A percentile compares a stretch with the other conserved stretches of the same genome.
Conservation (phyloP, 2,329 filamentous ascomycete species). For the Westerdykella ornata region DNA sequence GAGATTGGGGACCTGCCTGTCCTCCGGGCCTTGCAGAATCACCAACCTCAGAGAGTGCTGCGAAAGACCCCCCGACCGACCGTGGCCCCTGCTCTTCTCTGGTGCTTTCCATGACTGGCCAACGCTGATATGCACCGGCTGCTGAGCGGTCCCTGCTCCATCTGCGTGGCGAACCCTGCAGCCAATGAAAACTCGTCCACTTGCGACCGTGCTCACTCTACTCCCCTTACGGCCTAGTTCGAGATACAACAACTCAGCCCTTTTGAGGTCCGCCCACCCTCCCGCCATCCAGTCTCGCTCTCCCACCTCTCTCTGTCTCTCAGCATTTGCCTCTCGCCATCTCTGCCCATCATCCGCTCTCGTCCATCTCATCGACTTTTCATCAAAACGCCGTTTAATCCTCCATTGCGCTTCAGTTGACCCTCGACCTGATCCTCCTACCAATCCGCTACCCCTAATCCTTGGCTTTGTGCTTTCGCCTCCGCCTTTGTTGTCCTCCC, state of each 20-base stretch:
- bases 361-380: background rate
- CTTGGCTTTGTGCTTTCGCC: slow-evolving; percentile 13
- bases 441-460: too few species aligned
- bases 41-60: too few species aligned
- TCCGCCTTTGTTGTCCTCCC: slow-evolving; percentile 7
- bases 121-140: background rate
- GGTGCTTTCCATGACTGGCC: too few species aligned
- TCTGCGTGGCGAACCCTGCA: background rate
- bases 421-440: too few species aligned
- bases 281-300: slow-evolving; percentile 4
- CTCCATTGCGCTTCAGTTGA: too few species aligned
- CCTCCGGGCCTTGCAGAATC: too few species aligned
- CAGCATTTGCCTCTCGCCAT: slow-evolving; percentile 3
- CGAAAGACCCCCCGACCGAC: too few species aligned
- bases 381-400: background rate
- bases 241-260: background rate
- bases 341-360: background rate
- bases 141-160: background rate
- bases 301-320: slow-evolving; percentile 4
- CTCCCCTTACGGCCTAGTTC: background rate
- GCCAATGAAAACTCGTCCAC: background rate
- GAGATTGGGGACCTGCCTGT: too few species aligned
- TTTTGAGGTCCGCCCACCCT: background rate
- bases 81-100: too few species aligned
- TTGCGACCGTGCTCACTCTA: background rate